These are phyloP conservation scores for Perkinsus olseni DNA, from an alignment of 169 alveolate species.

Conservation along the genomic window DNA sequence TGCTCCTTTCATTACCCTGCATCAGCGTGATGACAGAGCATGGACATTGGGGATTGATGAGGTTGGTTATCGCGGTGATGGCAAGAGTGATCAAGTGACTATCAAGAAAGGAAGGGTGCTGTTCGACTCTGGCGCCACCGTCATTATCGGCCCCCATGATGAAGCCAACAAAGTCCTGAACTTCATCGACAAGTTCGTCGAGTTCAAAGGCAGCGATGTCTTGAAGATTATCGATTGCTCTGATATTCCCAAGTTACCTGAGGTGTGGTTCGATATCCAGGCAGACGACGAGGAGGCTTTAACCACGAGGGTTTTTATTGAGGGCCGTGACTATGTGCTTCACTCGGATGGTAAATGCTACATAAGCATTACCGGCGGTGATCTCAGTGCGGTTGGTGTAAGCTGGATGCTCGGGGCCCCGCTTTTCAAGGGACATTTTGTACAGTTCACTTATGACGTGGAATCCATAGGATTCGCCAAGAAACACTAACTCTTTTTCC, in stretches of 20 bases:
- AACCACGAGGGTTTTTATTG: neutral
- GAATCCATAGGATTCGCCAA: neutral
- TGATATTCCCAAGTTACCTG: neutral
- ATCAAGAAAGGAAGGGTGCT: neutral
- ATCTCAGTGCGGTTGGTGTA: neutral
- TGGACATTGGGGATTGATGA: neutral
- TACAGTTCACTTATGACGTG: neutral
- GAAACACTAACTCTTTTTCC: too few species aligned
- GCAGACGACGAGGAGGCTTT: neutral
- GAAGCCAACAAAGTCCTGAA: neutral
- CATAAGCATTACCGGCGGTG: neutral
- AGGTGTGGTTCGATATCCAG: neutral
- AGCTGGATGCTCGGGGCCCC: neutral
- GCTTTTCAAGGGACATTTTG: neutral
- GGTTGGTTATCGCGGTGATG: neutral
- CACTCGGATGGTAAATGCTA: neutral
- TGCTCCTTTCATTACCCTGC: neutral
- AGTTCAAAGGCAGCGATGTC: neutral
- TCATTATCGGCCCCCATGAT: neutral
- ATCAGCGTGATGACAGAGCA: neutral
- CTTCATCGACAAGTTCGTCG: neutral
- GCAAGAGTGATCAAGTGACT: neutral
- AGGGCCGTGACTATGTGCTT: neutral
- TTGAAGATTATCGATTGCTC: neutral
- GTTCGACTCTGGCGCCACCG: neutral